These are phyloP conservation scores for Hsuehochloa calcarea DNA, from an alignment of 176 grass and related monocot species.

Conservation along the genomic window DNA sequence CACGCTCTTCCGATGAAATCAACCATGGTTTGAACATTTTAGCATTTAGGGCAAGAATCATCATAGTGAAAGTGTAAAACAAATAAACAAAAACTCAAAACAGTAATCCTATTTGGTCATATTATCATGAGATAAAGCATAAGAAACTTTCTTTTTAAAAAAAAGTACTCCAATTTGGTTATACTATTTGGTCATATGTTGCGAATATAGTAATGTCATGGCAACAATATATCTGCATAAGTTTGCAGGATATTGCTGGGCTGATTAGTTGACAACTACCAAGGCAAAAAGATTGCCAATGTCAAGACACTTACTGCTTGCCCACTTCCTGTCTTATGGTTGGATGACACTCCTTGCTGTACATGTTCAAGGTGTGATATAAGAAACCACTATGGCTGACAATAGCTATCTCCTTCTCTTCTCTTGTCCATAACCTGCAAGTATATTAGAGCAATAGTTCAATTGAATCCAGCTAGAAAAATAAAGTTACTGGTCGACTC, in stretches of 20 bases:
- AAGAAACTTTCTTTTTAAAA: not conserved
- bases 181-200: not conserved
- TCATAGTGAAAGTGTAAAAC: not conserved
- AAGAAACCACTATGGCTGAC: slow-evolving; percentile 82
- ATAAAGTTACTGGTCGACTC: not conserved
- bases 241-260: not conserved
- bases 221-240: not conserved
- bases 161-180: not conserved
- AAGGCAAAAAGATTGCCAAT: too few species aligned
- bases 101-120: not conserved
- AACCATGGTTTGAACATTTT: not conserved
- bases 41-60: not conserved
- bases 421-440: slow-evolving; percentile 90
- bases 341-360: slow-evolving; percentile 68
- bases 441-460: not conserved
- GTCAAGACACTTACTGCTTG: slow-evolving; percentile 51
- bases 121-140: not conserved
- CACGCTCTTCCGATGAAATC: not conserved
- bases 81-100: not conserved
- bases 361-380: slow-evolving; percentile 58
- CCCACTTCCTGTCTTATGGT: slow-evolving; percentile 48
- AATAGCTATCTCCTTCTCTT: slow-evolving; percentile 90
- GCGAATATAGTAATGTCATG: not conserved
- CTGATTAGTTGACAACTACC: too few species aligned
- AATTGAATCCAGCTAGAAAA: not conserved